Conservation (phyloP, 768 basidiomycete genomes). For the Lepiota subincarnata region DNA sequence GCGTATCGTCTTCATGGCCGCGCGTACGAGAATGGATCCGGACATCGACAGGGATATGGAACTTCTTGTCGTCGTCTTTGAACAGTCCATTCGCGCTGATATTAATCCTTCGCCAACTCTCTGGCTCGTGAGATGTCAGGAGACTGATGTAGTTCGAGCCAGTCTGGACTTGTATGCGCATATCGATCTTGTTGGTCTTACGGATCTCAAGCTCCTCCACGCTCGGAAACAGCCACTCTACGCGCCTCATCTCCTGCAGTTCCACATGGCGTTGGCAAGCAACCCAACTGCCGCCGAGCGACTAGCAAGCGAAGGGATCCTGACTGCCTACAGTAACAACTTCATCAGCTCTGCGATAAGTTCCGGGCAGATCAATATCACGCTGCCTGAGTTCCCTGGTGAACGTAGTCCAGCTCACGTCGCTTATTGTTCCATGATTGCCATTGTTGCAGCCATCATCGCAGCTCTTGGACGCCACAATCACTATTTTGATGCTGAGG, state of each 20-base stretch:
- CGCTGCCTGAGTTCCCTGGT: slow-evolving; percentile 64
- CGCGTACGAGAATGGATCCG: slow-evolving; percentile 48
- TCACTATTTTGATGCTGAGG: slow-evolving; percentile 81
- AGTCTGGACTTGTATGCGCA: slow-evolving; percentile 72
- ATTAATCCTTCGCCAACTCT: slow-evolving; percentile 62
- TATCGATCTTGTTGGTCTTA: slow-evolving; percentile 65
- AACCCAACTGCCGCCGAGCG: slow-evolving; percentile 77
- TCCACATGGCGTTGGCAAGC: slow-evolving; percentile 82
- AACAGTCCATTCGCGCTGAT: slow-evolving; percentile 69
- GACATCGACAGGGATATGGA: slow-evolving; percentile 81
- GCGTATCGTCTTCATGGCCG: slow-evolving; percentile 61
- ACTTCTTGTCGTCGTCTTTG: slow-evolving; percentile 76
- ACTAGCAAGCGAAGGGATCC: slow-evolving; percentile 77
- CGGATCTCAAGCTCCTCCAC: slow-evolving; percentile 60
- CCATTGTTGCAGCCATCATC: slow-evolving; percentile 71
- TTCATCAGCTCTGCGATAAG: slow-evolving; percentile 74
- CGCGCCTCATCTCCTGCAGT: slow-evolving; percentile 72
- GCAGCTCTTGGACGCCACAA: slow-evolving; percentile 57
- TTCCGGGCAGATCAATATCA: slow-evolving; percentile 64
- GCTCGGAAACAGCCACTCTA: slow-evolving; percentile 65
- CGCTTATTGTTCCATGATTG: slow-evolving; percentile 81
- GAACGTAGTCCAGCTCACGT: slow-evolving; percentile 77
- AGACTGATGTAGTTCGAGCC: slow-evolving; percentile 70
- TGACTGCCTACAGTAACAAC: slow-evolving; percentile 82
- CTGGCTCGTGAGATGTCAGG: slow-evolving; percentile 81